A percentile compares a stretch with the other conserved stretches of the same genome.
Conservation (phyloP, 169 alveolate species). For the Pseudocohnilembus persalinus region DNA sequence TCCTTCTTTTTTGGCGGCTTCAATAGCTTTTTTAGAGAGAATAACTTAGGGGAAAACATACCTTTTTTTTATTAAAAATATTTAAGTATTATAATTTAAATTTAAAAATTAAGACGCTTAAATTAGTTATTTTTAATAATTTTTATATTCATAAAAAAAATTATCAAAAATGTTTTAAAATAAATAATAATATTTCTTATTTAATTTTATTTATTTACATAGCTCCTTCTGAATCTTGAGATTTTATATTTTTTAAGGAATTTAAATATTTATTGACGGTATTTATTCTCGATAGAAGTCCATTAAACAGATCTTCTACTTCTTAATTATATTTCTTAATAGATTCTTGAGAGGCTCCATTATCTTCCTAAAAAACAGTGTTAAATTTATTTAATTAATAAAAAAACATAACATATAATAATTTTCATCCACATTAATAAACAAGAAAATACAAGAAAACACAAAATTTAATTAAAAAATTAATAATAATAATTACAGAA, state of each 20-base stretch:
- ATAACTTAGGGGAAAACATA: slow-evolving; percentile 80
- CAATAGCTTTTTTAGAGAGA: slow-evolving; percentile 54
- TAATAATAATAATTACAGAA: neutral
- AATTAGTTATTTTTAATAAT: too few species aligned
- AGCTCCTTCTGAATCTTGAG: slow-evolving; percentile 82
- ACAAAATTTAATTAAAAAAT: too few species aligned
- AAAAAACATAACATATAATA: too few species aligned
- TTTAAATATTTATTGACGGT: slow-evolving; percentile 62
- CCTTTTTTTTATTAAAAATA: neutral
- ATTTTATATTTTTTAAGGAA: slow-evolving; percentile 61
- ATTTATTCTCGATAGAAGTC: slow-evolving; percentile 67
- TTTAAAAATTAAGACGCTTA: too few species aligned
- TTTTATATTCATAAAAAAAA: too few species aligned
- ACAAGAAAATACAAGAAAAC: neutral
- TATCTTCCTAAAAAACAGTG: neutral
- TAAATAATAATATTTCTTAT: too few species aligned
- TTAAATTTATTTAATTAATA: too few species aligned
- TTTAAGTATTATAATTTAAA: too few species aligned
- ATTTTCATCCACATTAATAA: too few species aligned
- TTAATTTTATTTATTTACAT: slow-evolving; percentile 37
- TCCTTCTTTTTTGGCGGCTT: slow-evolving; percentile 58
- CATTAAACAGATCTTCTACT: slow-evolving; percentile 52
- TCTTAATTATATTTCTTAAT: slow-evolving; percentile 63
- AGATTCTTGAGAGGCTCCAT: slow-evolving; percentile 66
- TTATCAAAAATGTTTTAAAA: too few species aligned